Base-by-base conservation (phyloP, 768 basidiomycete genomes). In the Grammothele lineata region DNA sequence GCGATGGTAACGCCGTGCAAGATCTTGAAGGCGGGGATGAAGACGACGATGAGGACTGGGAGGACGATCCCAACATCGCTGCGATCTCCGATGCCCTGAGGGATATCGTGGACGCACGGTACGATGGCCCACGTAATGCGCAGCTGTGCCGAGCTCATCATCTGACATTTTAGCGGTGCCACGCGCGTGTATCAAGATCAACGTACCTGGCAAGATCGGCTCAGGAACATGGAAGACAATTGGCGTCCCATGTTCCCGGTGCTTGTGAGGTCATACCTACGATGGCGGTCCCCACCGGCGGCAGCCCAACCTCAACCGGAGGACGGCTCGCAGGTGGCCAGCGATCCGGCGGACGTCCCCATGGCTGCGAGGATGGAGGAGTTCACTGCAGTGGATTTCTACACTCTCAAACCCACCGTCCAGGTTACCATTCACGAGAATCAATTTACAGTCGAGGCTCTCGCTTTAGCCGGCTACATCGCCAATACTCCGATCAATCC, bases 381-480 rank as follows among this genome's bases (percentile, higher is more conserved):
- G 5, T 18, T n/a, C 37, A 37, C n/a, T 10, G 21, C 30, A 12
- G 30, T 52, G 40, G 27, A 52, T 21, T 24, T 52, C 9, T 52
- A 47, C 41, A 47, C 34, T 14, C 25, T 47, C 3, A 3, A 12
- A 17, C 3, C 26, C 14, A 19, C 21, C 4, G 36, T 34, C 5
- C 12, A 15, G 10, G 42, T 52, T 14, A 15, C 19, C 3, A 26
- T 32, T 2, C 3, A 3, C 12, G 9, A 21, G 2, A 40, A 47
- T 19, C 10, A 37, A n/a, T 40, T 26, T 3, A 34, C 32, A 9
- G 37, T 26, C 7, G 23, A 30, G 17, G 36, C 45, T 18, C 35
- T 56, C 11, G 32, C 42, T 12, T 17, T 5, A 2, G 15, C 35
- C 35, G 50, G 56, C 1, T 54, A 46, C 36, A 41, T 57, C 30